phyloP scores from a whole-genome alignment of 2,329 filamentous ascomycete genomes.

The Ophiocordyceps sinensis region DNA sequence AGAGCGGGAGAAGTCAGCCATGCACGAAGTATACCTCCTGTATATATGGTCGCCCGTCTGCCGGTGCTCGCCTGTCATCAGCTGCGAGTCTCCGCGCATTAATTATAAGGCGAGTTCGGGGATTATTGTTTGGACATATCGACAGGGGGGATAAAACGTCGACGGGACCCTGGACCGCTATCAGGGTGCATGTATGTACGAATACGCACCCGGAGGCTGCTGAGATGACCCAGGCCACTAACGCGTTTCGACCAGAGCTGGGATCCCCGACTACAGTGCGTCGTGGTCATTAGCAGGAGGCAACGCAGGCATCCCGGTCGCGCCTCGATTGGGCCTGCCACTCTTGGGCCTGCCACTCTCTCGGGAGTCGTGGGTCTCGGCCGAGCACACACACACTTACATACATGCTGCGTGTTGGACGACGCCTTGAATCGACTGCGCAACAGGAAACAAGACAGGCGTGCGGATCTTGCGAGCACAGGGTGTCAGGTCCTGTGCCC shows the following conservation, averaged over 20 bases:
- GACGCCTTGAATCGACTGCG: not conserved
- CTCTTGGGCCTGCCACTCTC: not conserved
- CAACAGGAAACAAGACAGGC: not conserved
- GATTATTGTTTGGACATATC: slow-evolving; percentile 29
- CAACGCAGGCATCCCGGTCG: slow-evolving; percentile 4
- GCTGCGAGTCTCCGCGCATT: slow-evolving; percentile 30
- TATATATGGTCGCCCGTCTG: not conserved
- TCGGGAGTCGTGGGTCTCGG: not conserved
- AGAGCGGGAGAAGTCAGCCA: not conserved
- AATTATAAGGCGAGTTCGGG: slow-evolving; percentile 32
- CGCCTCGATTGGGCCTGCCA: slow-evolving; percentile 1
- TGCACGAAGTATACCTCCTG: not conserved
- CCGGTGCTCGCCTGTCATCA: slow-evolving; percentile 18
- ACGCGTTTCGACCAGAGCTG: slow-evolving; percentile 26
- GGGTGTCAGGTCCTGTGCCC: not conserved
- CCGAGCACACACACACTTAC: not conserved
- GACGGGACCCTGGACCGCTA: slow-evolving; percentile 21
- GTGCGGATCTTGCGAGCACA: not conserved
- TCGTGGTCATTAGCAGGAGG: slow-evolving; percentile 4
- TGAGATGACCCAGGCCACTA: slow-evolving; percentile 25
- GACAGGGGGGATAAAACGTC: slow-evolving; percentile 17
- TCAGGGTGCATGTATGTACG: slow-evolving; percentile 7
- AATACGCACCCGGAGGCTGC: slow-evolving; percentile 7
- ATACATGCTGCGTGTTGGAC: not conserved
- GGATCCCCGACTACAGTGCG: slow-evolving; percentile 13